Evolutionary conservation across 2,329 filamentous ascomycete genomes (phyloP).

Genomic region (Aspergillus chevalieri): DNA sequence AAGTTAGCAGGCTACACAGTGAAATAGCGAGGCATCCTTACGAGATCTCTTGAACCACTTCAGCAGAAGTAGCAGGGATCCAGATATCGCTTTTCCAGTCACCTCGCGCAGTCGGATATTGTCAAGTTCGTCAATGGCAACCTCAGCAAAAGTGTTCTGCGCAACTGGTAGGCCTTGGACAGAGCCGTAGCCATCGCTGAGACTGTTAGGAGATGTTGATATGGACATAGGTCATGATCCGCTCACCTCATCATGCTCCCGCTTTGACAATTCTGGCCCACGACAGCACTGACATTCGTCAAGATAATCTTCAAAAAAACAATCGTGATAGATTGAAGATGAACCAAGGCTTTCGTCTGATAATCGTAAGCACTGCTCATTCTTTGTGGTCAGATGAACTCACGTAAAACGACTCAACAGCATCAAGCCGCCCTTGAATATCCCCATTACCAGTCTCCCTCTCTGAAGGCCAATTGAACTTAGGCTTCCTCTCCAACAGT

Average conservation of each 20-base stretch:
- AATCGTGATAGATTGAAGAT: slow-evolving; percentile 87
- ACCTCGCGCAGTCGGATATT: slow-evolving; percentile 78
- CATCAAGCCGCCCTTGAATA: slow-evolving; percentile 54
- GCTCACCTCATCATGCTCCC: slow-evolving; percentile 43
- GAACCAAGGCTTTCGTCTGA: slow-evolving; percentile 68
- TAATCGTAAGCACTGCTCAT: slow-evolving; percentile 1
- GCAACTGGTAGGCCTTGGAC: slow-evolving; percentile 21
- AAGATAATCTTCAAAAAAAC: slow-evolving; percentile 85
- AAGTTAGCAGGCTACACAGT: slow-evolving; percentile 7
- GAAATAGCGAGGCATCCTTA: slow-evolving; percentile 44
- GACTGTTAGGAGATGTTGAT: neutral
- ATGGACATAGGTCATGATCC: neutral
- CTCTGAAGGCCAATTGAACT: slow-evolving; percentile 8
- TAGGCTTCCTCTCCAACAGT: slow-evolving; percentile 12
- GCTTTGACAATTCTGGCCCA: slow-evolving; percentile 52
- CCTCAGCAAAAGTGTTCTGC: slow-evolving; percentile 24
- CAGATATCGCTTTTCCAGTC: slow-evolving; percentile 84
- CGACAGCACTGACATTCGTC: slow-evolving; percentile 78
- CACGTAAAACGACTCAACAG: slow-evolving; percentile 81
- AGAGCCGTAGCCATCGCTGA: slow-evolving; percentile 21
- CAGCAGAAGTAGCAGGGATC: slow-evolving; percentile 74
- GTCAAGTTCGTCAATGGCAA: slow-evolving; percentile 68
- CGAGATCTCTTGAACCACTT: slow-evolving; percentile 97
- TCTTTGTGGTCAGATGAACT: slow-evolving; percentile 33
- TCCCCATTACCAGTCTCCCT: slow-evolving; percentile 33